Percentiles rank a stretch among this genome's conserved stretches.
These are phyloP conservation scores for Rubroboletus pulcherrimus DNA, from an alignment of 768 basidiomycete species.

Conservation along the genomic window DNA sequence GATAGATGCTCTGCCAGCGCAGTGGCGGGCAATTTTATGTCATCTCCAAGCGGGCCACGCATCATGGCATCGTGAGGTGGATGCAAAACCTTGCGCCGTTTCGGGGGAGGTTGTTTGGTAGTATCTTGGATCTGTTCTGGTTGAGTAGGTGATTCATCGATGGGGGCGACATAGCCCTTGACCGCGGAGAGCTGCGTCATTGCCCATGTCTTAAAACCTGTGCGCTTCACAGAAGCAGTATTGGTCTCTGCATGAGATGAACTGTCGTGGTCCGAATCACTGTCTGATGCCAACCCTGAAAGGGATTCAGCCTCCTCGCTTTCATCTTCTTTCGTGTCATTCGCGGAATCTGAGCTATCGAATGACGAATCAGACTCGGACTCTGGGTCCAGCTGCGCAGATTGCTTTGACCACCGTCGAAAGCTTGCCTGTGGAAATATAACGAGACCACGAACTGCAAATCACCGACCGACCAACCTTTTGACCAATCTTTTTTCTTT, in stretches of 20 bases:
- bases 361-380: conserved; percentile 58
- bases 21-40: conserved; percentile 62
- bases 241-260: conserved; percentile 16
- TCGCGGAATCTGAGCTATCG: conserved; percentile 76
- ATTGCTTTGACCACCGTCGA: conserved; percentile 47
- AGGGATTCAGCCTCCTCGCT: conserved; percentile 12
- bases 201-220: conserved; percentile 89
- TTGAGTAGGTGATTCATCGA: conserved; percentile 13
- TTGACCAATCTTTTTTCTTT: conserved; percentile 39
- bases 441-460: neutral
- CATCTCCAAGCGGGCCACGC: conserved; percentile 80
- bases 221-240: conserved; percentile 33
- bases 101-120: conserved; percentile 25
- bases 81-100: conserved; percentile 46
- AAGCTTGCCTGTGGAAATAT: conserved; percentile 34
- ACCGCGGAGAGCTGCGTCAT: conserved; percentile 62
- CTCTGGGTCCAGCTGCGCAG: conserved; percentile 26
- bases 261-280: conserved; percentile 16
- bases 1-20: conserved; percentile 51
- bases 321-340: conserved; percentile 42
- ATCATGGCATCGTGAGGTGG: conserved; percentile 38
- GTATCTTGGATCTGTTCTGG: conserved; percentile 5
- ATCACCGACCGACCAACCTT: conserved; percentile 38
- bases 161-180: conserved; percentile 35
- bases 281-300: conserved; percentile 15